Base-by-base conservation (phyloP, 1,139 yeast genomes). In the Suhomyces taliae region DNA sequence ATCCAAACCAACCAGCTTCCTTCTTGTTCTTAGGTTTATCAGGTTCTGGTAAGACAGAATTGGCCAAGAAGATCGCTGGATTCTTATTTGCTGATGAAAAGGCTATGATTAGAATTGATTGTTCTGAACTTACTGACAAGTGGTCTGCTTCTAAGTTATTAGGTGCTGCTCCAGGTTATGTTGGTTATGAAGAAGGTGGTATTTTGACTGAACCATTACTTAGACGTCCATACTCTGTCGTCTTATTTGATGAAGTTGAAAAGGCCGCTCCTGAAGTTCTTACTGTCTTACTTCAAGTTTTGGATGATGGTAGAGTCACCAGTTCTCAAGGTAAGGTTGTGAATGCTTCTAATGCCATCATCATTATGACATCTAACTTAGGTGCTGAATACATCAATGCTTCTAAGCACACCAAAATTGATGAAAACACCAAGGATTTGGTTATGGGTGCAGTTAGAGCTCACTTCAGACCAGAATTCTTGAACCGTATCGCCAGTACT, bases 211-310 rank as follows among this genome's bases (percentile, higher is more conserved):
- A 93, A 61, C 96, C 95, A 51, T 77, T 93, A 52, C 79, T 90
- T 51, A 82, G 97, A 64, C 85, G 87, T 53, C 99, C 99, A 45
- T 95, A 93, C 73, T 88, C 98, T 6, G 99, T 95, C 27, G 81
- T 93, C 31, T 76, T 93, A 54, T 93, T 93, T 62, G 99, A 93
- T 71, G 99, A 93, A 70, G 96, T 93, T 48, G 99, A 93, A 64
- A 93, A 93, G 70, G 99, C 99, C n/a, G 96, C 97, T 2, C 99
- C 99, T 1, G 98, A 93, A 66, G 99, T 95, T 2, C 78, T 93
- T 66, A 95, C 97, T 6, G 85, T 93, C 19, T 76, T 93, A 60
- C 77, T 93, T 58, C 99, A 93, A 66, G 82, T 93, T 68, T 76
- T 93, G 53, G 99, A 95, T 63, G 99, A 95, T 67, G 99, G 99